Percentiles rank a stretch among this genome's conserved stretches.
Evolutionary conservation across 2,329 filamentous ascomycete genomes (phyloP).

Genomic region (Emergomyces pasteurianus): DNA sequence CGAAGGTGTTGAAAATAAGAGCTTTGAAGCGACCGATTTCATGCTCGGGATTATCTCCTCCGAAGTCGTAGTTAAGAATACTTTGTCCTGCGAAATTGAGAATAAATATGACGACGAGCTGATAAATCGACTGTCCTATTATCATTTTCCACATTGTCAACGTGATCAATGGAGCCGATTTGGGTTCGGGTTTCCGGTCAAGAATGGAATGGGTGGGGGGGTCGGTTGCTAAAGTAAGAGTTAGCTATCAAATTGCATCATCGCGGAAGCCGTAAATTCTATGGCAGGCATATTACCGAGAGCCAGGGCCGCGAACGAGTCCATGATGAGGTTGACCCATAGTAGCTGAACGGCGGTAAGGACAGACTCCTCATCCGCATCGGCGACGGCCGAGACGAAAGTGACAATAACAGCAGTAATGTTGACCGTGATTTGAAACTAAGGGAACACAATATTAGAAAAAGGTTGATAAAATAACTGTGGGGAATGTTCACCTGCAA

Average conservation of each 20-base stretch:
- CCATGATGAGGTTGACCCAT: conserved; percentile 97
- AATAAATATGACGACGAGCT: conserved; percentile 68
- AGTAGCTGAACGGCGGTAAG: conserved; percentile 82
- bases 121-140: conserved; percentile 79
- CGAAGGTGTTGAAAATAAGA: conserved; percentile 93
- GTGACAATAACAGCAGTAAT: conserved; percentile 84
- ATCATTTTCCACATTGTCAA: conserved; percentile 99
- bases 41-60: conserved; percentile 22
- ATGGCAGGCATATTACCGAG: conserved; percentile 31
- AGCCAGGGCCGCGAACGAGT: conserved; percentile 80
- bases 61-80: conserved; percentile 47
- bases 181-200: conserved; percentile 65
- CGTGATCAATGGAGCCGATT: conserved; percentile 66
- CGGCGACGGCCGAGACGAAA: conserved; percentile 79
- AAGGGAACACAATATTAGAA: conserved; percentile 15
- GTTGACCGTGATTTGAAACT: conserved; percentile 63
- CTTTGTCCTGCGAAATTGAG: conserved; percentile 62
- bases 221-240: conserved; percentile 53
- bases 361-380: conserved; percentile 56
- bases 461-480: neutral
- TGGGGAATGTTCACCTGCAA: conserved; percentile 20
- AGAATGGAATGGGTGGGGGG: conserved; percentile 70
- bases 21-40: conserved; percentile 50
- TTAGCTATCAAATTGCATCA: conserved; percentile 1
- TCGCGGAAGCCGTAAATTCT: neutral